Evolutionary conservation across 352 stramenopile species (phyloP).

Genomic region (Phytophthora hybrid): DNA sequence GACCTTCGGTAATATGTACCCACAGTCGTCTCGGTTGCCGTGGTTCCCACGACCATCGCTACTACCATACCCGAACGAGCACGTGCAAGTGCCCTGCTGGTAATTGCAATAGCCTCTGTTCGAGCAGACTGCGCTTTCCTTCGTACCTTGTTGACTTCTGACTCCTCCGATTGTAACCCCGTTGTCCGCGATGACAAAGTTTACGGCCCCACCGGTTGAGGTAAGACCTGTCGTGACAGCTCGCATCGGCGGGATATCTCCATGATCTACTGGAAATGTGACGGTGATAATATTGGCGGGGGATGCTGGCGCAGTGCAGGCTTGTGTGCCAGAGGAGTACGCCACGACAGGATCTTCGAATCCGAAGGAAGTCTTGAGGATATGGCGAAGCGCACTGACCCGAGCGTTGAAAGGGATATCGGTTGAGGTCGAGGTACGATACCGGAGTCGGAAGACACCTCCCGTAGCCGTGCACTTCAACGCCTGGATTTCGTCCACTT

Average conservation of each 20-base stretch:
- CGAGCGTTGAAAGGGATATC: conserved; percentile 69
- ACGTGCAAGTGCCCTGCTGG: conserved; percentile 57
- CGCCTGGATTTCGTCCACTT: conserved; percentile 88
- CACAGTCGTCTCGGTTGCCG: conserved; percentile 74
- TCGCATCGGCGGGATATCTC: conserved; percentile 53
- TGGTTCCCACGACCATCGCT: conserved; percentile 70
- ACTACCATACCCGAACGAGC: conserved; percentile 55
- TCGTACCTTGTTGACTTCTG: conserved; percentile 78
- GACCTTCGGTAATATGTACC: conserved; percentile 34
- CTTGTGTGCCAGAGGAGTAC: conserved; percentile 49
- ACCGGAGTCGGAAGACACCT: conserved; percentile 70
- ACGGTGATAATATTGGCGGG: conserved; percentile 62
- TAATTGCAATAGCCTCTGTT: conserved; percentile 90
- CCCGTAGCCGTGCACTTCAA: conserved; percentile 68
- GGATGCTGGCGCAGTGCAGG: conserved; percentile 46
- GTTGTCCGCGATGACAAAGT: conserved; percentile 49
- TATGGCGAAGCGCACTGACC: conserved; percentile 50
- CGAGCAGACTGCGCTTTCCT: conserved; percentile 89
- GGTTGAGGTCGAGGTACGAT: conserved; percentile 56
- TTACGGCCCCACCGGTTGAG: conserved; percentile 22
- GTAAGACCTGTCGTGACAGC: conserved; percentile 48
- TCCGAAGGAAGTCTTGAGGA: conserved; percentile 54
- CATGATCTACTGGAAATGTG: conserved; percentile 61
- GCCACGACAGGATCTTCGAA: conserved; percentile 64
- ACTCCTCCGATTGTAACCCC: conserved; percentile 48